A percentile compares a stretch with the other conserved stretches of the same genome.
phyloP scores from a whole-genome alignment of 495 filamentous ascomycete species.

The Lindgomyces ingoldianus region DNA sequence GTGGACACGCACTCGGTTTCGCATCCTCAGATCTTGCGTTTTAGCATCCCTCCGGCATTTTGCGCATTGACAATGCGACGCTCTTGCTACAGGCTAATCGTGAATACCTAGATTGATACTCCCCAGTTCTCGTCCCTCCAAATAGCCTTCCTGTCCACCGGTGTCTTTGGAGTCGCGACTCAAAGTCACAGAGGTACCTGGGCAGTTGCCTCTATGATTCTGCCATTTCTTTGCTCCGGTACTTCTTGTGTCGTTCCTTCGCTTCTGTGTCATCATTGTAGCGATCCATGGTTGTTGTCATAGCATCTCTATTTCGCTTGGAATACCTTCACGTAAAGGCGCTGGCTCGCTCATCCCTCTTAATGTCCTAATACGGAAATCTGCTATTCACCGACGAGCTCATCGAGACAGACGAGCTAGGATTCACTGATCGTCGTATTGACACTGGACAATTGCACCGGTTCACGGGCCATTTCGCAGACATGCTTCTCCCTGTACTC shows the following conservation, averaged over 20 bases:
- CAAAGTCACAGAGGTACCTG: not conserved
- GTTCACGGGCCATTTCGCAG: not conserved
- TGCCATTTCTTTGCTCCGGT: not conserved
- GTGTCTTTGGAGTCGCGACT: not conserved
- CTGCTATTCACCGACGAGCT: not conserved
- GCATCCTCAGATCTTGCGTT: constrained; percentile 19
- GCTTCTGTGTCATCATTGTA: too few species aligned
- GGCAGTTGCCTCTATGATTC: not conserved
- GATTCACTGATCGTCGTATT: too few species aligned
- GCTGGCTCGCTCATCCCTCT: constrained; percentile 15
- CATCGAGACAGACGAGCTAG: not conserved
- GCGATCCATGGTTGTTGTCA: too few species aligned
- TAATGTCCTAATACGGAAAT: constrained; percentile 13
- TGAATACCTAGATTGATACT: not conserved
- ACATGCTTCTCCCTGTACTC: constrained; percentile 1
- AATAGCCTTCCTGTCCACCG: constrained; percentile 1
- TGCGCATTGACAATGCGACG: constrained; percentile 30
- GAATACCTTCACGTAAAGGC: not conserved
- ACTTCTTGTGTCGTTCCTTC: not conserved
- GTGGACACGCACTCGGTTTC: constrained; percentile 22
- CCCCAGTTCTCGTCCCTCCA: not conserved
- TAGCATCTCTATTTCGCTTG: not conserved
- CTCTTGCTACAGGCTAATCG: constrained; percentile 20
- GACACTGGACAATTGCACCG: not conserved
- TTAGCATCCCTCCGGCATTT: not conserved